Evolutionary conservation across 2,329 filamentous ascomycete genomes (phyloP).

Genomic region (Beauveria caledonica): DNA sequence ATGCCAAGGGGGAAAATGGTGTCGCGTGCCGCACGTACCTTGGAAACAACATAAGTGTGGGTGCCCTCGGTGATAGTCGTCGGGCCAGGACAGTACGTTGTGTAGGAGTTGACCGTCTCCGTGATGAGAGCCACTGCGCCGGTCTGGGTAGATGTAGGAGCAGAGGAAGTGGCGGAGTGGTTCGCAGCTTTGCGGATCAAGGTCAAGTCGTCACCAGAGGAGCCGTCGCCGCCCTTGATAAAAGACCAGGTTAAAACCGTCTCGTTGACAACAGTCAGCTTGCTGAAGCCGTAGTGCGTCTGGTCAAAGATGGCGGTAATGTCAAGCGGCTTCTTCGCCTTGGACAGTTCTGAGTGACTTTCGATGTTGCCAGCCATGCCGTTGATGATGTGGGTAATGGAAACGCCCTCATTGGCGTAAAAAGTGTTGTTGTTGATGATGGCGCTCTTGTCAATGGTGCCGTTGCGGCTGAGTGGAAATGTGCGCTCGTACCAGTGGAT

Average conservation of each 20-base stretch:
- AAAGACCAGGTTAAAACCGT: constrained; percentile 36
- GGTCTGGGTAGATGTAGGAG: neutral
- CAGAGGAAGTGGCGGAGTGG: neutral
- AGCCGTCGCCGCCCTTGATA: constrained; percentile 32
- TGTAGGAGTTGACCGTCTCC: constrained; percentile 51
- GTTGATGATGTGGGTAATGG: constrained; percentile 42
- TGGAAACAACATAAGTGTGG: constrained; percentile 55
- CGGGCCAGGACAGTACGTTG: constrained; percentile 57
- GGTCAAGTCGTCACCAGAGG: constrained; percentile 30
- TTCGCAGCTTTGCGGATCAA: neutral
- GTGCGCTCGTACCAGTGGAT: constrained; percentile 20
- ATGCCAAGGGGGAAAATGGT: neutral
- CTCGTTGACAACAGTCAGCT: constrained; percentile 24
- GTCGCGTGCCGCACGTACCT: neutral
- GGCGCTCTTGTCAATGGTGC: constrained; percentile 31
- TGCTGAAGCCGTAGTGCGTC: constrained; percentile 40
- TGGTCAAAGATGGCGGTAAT: constrained; percentile 38
- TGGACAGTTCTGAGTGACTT: constrained; percentile 33
- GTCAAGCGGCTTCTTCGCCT: constrained; percentile 24
- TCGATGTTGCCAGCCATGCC: constrained; percentile 47
- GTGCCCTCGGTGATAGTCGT: constrained; percentile 49
- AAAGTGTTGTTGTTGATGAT: constrained; percentile 42
- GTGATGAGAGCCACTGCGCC: constrained; percentile 40
- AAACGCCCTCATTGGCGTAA: constrained; percentile 35
- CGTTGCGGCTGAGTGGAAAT: constrained; percentile 17